Evolutionary conservation across 2,329 filamentous ascomycete species (phyloP).

Genomic region (Claviceps sp.): DNA sequence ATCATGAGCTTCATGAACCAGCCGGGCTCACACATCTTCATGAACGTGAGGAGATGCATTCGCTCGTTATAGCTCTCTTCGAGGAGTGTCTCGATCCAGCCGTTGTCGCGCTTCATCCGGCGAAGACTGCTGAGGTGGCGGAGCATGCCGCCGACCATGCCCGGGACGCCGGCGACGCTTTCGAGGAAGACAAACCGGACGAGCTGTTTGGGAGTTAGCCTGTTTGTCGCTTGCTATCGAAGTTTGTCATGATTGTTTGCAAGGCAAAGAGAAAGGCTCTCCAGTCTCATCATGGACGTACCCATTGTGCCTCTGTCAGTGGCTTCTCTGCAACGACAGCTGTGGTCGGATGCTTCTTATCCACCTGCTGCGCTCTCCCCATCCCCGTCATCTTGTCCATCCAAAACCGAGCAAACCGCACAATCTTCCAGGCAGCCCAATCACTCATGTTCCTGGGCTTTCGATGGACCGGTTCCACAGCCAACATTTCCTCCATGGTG

Average conservation of each 20-base stretch:
- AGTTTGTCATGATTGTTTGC: background rate
- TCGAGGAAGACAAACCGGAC: slow-evolving; percentile 87
- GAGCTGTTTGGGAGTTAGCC: slow-evolving; percentile 29
- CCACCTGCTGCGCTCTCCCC: slow-evolving; percentile 55
- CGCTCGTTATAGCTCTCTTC: slow-evolving; percentile 88
- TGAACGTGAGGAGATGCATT: slow-evolving; percentile 86
- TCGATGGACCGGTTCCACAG: slow-evolving; percentile 64
- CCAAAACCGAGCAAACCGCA: slow-evolving; percentile 62
- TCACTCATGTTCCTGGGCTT: slow-evolving; percentile 61
- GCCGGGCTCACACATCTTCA: slow-evolving; percentile 66
- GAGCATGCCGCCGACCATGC: slow-evolving; percentile 94
- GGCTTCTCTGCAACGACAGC: slow-evolving; percentile 39
- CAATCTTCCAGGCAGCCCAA: slow-evolving; percentile 61
- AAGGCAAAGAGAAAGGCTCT: background rate
- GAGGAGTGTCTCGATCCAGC: slow-evolving; percentile 87
- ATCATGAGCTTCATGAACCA: slow-evolving; percentile 90
- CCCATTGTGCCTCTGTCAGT: slow-evolving; percentile 77
- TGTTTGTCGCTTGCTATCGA: background rate
- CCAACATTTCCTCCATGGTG: slow-evolving; percentile 65
- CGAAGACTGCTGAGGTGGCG: slow-evolving; percentile 76
- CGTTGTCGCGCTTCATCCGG: slow-evolving; percentile 81
- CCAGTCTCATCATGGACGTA: slow-evolving; percentile 14
- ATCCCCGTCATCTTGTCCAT: slow-evolving; percentile 72
- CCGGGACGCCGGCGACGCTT: slow-evolving; percentile 85
- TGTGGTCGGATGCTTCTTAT: slow-evolving; percentile 43